Evolutionary conservation across 139 green algal genomes (phyloP).

Genomic region (Chlorokybus atmophyticus): DNA sequence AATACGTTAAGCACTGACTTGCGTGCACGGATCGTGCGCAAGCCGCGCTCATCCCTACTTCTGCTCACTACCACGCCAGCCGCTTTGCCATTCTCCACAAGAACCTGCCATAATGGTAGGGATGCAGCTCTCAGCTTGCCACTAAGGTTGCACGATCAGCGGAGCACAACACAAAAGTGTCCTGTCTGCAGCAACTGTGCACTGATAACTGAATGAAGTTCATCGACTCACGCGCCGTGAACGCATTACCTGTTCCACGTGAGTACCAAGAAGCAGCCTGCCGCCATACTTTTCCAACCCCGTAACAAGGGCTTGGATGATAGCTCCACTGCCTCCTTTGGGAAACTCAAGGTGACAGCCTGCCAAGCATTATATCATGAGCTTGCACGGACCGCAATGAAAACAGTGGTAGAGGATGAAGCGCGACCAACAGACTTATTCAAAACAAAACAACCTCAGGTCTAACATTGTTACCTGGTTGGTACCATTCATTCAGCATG

Average conservation of each 20-base stretch:
- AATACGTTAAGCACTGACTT: too few relatives aligned
- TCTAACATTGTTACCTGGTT: too few relatives aligned
- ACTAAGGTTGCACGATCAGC: too few relatives aligned
- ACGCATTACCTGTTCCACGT: conserved; percentile 63
- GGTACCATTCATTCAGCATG: conserved; percentile 43
- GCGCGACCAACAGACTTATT: too few relatives aligned
- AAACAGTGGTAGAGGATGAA: conserved; percentile 84
- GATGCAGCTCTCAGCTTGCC: too few relatives aligned
- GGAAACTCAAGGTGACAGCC: conserved; percentile 68
- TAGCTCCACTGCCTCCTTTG: conserved; percentile 63
- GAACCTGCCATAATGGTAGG: neutral
- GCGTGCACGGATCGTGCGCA: neutral
- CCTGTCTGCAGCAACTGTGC: too few relatives aligned
- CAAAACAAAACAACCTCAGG: conserved; percentile 37
- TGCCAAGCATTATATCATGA: too few relatives aligned
- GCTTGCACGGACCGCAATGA: neutral
- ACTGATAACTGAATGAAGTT: too few relatives aligned
- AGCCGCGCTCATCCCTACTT: too few relatives aligned
- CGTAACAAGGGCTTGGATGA: conserved; percentile 74
- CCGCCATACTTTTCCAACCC: conserved; percentile 80
- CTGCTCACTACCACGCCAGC: too few relatives aligned
- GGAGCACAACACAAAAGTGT: too few relatives aligned
- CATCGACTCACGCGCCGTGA: neutral
- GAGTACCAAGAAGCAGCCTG: conserved; percentile 44
- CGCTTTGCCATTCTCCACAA: conserved; percentile 21